Conservation (phyloP, 345 rosid genomes). For the Salix exigua region DNA sequence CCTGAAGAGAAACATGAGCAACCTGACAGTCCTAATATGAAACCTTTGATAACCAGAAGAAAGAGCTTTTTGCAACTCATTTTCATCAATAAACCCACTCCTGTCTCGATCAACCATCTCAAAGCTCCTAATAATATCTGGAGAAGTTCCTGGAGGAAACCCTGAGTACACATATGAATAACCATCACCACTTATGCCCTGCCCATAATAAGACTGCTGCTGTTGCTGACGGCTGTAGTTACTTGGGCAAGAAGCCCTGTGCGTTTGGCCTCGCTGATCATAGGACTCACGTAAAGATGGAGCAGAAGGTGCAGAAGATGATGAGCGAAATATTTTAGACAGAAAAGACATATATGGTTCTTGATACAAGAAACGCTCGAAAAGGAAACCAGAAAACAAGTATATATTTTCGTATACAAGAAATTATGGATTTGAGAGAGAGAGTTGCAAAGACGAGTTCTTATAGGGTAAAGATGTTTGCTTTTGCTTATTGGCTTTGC, state of each 20-base stretch:
- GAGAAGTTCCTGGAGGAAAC: slow-evolving; percentile 51
- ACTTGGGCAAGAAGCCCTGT: not conserved
- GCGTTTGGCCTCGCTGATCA: slow-evolving; percentile 3
- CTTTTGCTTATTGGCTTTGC: not conserved
- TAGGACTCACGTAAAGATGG: slow-evolving; percentile 40
- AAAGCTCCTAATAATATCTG: slow-evolving; percentile 52
- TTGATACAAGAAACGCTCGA: not conserved
- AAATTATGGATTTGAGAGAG: not conserved
- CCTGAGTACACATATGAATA: slow-evolving; percentile 17
- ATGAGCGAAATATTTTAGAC: not conserved
- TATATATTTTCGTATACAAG: not conserved
- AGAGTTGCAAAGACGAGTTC: not conserved
- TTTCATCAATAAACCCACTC: slow-evolving; percentile 62
- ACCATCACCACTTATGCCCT: slow-evolving; percentile 9
- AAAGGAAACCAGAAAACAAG: not conserved
- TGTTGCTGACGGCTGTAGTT: slow-evolving; percentile 18
- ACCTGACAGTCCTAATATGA: slow-evolving; percentile 44
- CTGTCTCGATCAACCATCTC: slow-evolving; percentile 56
- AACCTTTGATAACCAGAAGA: slow-evolving; percentile 49
- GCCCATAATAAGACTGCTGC: not conserved
- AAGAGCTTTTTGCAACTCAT: slow-evolving; percentile 56
- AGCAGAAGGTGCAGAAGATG: slow-evolving; percentile 41
- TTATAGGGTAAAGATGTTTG: not conserved
- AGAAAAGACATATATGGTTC: not conserved
- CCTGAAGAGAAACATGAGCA: slow-evolving; percentile 67